Evolutionary conservation across 371 early-diverging fungal species (phyloP).

Genomic region (Mucor velutinosus): DNA sequence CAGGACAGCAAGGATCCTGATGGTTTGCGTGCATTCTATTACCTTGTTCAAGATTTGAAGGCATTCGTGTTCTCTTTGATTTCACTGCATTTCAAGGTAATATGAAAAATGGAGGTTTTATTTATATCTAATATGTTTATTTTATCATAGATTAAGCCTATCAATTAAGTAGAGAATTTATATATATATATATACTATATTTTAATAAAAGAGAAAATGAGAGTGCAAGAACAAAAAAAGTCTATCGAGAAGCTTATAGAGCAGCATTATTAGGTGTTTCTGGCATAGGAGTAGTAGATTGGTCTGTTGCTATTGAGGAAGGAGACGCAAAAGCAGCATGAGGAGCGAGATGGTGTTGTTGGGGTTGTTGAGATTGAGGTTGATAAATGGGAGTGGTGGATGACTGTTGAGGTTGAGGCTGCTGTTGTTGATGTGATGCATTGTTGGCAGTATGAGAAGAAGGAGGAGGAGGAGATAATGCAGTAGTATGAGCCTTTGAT

Average conservation of each 20-base stretch:
- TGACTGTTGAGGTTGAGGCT: too few species aligned
- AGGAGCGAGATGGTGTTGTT: background rate
- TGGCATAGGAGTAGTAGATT: background rate
- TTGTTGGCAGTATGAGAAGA: conserved; percentile 12
- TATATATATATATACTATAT: background rate
- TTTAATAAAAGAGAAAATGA: conserved; percentile 3
- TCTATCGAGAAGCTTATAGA: background rate
- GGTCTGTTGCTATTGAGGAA: conserved; percentile 7
- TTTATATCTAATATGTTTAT: background rate
- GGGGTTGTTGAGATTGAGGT: background rate
- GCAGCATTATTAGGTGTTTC: background rate
- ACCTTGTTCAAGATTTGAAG: conserved; percentile 96
- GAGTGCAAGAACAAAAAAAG: conserved; percentile 8
- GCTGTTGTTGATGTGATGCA: background rate
- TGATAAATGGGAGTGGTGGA: background rate
- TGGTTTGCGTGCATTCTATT: conserved; percentile 93
- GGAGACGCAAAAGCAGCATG: background rate
- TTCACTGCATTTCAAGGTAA: conserved; percentile 95
- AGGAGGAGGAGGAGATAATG: conserved; percentile 17
- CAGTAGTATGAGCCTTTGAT: background rate
- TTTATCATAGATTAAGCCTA: conserved; percentile 50
- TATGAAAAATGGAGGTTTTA: background rate
- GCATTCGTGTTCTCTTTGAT: conserved; percentile 94
- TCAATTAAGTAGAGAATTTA: conserved; percentile 26
- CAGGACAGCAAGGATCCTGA: conserved; percentile 92